Conservation (phyloP, 768 basidiomycete genomes). For the Zangia roseola region DNA sequence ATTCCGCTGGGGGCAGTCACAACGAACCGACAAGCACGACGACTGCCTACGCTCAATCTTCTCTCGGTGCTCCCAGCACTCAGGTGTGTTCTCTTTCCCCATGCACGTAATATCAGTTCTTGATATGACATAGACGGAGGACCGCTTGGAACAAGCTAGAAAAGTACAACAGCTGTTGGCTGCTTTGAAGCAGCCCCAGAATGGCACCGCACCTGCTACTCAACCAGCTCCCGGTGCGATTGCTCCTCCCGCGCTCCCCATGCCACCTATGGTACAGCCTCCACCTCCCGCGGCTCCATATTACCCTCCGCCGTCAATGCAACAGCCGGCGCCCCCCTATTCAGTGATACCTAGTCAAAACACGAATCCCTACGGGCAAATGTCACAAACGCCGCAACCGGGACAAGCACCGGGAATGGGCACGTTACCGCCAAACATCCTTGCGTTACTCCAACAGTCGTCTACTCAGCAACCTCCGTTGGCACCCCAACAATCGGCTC, state of each 20-base stretch:
- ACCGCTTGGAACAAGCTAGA: constrained; percentile 84
- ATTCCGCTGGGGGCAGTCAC: constrained; percentile 22
- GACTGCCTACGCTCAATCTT: constrained; percentile 27
- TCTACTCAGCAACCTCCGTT: constrained; percentile 37
- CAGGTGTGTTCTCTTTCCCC: constrained; percentile 29
- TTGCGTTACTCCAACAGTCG: constrained; percentile 62
- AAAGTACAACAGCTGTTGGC: constrained; percentile 84
- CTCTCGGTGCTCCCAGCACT: constrained; percentile 16
- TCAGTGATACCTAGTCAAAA: constrained; percentile 17
- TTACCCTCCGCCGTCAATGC: constrained; percentile 41
- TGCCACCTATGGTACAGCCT: constrained; percentile 35
- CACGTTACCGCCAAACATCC: constrained; percentile 62
- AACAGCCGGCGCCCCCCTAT: constrained; percentile 26
- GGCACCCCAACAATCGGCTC: constrained; percentile 30
- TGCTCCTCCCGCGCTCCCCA: constrained; percentile 33
- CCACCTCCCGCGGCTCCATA: constrained; percentile 36
- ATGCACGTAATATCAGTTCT: background rate
- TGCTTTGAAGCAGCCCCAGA: constrained; percentile 71
- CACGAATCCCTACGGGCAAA: constrained; percentile 28
- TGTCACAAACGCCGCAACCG: constrained; percentile 32
- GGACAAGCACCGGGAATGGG: constrained; percentile 35
- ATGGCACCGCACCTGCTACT: constrained; percentile 24
- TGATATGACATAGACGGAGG: constrained; percentile 42
- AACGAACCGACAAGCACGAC: constrained; percentile 25
- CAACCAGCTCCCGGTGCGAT: constrained; percentile 35